Conservation (phyloP, 176 grass and related monocot species). For the Typha latifolia region DNA sequence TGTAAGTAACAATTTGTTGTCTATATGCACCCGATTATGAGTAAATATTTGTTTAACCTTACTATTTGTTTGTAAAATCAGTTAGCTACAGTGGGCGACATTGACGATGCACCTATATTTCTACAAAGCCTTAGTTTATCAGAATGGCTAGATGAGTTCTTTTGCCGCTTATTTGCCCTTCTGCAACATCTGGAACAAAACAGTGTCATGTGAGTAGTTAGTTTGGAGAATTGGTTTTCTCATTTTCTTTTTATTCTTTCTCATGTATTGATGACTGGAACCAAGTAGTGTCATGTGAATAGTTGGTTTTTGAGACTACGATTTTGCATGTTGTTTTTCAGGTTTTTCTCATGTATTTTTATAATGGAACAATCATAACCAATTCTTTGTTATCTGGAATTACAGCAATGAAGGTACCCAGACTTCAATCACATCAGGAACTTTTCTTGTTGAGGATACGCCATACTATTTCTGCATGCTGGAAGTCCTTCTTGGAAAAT, state of each 20-base stretch:
- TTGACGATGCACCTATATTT: constrained; percentile 42
- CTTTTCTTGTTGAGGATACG: constrained; percentile 82
- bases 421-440: constrained; percentile 56
- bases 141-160: constrained; percentile 92
- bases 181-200: constrained; percentile 87
- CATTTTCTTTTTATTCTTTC: too few relatives aligned
- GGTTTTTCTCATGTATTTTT: background rate
- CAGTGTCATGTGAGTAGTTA: constrained; percentile 69
- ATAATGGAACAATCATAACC: background rate
- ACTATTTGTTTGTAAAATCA: constrained; percentile 15
- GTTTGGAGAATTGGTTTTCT: too few relatives aligned
- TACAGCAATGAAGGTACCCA: constrained; percentile 73
- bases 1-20: constrained; percentile 41
- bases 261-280: constrained; percentile 28
- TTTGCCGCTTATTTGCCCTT: constrained; percentile 76
- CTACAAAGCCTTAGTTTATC: constrained; percentile 59
- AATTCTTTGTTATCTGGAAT: constrained; percentile 16
- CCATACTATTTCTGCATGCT: constrained; percentile 94
- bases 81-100: constrained; percentile 61
- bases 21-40: constrained; percentile 4
- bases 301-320: constrained; percentile 1
- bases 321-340: background rate
- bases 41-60: constrained; percentile 4
- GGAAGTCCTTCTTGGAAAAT: constrained; percentile 85
- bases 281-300: constrained; percentile 76